A percentile compares a stretch with the other conserved stretches of the same genome.
These are phyloP conservation scores for Plasmodium relictum DNA, from an alignment of 169 alveolate species.

Conservation along the genomic window DNA sequence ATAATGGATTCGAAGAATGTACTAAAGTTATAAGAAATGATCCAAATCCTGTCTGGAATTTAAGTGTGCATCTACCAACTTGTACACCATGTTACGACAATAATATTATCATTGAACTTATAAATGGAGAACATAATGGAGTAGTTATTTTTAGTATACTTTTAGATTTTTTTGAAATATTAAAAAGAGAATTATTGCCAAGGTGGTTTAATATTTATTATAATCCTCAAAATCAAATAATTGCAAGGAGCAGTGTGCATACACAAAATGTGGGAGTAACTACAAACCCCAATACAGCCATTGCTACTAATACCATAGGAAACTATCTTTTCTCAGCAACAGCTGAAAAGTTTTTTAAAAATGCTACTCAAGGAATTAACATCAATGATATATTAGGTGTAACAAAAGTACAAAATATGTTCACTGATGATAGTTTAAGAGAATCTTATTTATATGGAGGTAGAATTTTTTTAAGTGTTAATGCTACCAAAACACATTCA, in stretches of 20 bases:
- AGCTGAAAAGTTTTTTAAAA: constrained; percentile 66
- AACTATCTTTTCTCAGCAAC: constrained; percentile 62
- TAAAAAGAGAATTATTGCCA: constrained; percentile 82
- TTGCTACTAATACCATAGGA: constrained; percentile 24
- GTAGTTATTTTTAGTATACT: constrained; percentile 82
- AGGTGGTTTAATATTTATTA: constrained; percentile 88
- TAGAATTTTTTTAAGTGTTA: constrained; percentile 77
- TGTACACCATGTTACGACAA: constrained; percentile 85
- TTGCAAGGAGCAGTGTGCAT: constrained; percentile 69
- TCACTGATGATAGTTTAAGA: constrained; percentile 74
- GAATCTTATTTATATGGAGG: constrained; percentile 82
- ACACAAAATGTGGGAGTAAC: constrained; percentile 3
- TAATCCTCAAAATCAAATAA: constrained; percentile 83
- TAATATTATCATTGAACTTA: constrained; percentile 79
- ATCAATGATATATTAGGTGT: constrained; percentile 71
- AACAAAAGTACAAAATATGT: constrained; percentile 78
- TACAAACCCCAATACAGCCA: not conserved
- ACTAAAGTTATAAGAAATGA: constrained; percentile 86
- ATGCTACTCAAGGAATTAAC: constrained; percentile 73
- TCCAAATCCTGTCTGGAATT: constrained; percentile 90
- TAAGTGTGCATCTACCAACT: constrained; percentile 87
- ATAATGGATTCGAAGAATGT: constrained; percentile 86
- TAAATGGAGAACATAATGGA: constrained; percentile 86
- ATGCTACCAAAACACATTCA: constrained; percentile 79
- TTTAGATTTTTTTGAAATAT: constrained; percentile 82